Evolutionary conservation across 1,284 basidiomycete species (phyloP), one percentile per base, ranked within the genome.

Genomic region (Ceratobasidium sp.): DNA sequence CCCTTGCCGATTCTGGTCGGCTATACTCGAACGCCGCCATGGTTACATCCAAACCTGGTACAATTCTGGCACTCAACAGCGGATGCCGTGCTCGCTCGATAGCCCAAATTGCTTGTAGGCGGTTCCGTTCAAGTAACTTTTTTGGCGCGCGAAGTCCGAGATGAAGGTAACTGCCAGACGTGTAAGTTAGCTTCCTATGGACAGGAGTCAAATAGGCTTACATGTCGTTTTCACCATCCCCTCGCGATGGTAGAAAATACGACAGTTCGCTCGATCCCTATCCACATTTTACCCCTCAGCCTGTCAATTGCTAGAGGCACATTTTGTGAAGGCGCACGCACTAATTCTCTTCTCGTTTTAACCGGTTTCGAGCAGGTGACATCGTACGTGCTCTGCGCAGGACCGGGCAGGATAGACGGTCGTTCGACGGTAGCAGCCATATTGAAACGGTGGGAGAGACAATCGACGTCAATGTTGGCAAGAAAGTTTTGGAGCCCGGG

Each of bases 201-300:
- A 6, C 18, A 18, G 50, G n/a, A n/a, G 2, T 18, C 11, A 21
- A 23, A 9, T 23, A 16, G 47, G 52, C 85, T 73, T 78, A 92
- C 92, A 94, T 93, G 80, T 95, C 92, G 77, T 94, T 94, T 30
- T 93, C 92, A 14, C 92, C 92, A 73, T 83, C 86, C 59, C 87
- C 87, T 23, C 91, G 85, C 3, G 88, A 88, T 1, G 91, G 91
- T 11, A 93, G 83, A 78, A 87, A 93, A 79, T 93, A 93, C 2
- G 90, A 91, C 47, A 67, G 38, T n/a, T 67, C 63, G 38, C 28
- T 49, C 4, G 11, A n/a, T 5, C 55, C 55, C 55, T 58, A 41
- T n/a, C n/a, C n/a, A n/a, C 23, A 9, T 38, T 57, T 38, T 8
- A 23, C 21, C 11, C 49, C 11, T 50, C 14, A 21, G 16, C 1